A percentile compares a stretch with the other conserved stretches of the same genome.
phyloP scores from a whole-genome alignment of 306 rosid species.

The Nissolia schottii region DNA sequence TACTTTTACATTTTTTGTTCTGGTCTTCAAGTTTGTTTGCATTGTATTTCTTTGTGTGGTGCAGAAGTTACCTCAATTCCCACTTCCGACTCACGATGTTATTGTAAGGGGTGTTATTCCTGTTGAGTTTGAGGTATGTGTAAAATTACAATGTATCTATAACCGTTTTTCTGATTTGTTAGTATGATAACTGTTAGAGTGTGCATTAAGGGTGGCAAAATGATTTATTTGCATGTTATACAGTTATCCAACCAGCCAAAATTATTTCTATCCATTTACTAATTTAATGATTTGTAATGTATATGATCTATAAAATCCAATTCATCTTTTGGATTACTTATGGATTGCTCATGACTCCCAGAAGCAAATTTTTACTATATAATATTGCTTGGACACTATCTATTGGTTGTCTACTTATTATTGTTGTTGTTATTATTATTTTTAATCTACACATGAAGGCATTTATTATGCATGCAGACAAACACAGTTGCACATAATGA shows the following conservation, averaged over 20 bases:
- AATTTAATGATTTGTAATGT: neutral
- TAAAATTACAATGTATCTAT: neutral
- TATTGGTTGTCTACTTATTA: neutral
- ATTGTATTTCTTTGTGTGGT: neutral
- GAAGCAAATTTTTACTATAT: neutral
- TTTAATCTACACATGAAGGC: neutral
- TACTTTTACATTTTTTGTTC: neutral
- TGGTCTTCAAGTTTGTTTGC: neutral
- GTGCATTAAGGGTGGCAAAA: neutral
- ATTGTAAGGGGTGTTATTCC: conserved; percentile 67
- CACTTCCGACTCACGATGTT: conserved; percentile 83
- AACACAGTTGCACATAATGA: conserved; percentile 56
- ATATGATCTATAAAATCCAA: neutral
- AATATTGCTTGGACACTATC: too few species aligned
- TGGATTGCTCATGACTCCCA: neutral
- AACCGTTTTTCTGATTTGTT: neutral
- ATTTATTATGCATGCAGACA: conserved; percentile 27
- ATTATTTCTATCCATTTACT: neutral
- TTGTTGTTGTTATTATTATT: neutral
- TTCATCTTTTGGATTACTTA: neutral
- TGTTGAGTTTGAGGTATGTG: conserved; percentile 61
- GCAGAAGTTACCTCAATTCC: conserved; percentile 76
- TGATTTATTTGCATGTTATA: neutral
- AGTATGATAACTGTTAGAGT: neutral
- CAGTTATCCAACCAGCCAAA: neutral